Conservation (phyloP, 257 asterid species). For the Penstemon barbatus region DNA sequence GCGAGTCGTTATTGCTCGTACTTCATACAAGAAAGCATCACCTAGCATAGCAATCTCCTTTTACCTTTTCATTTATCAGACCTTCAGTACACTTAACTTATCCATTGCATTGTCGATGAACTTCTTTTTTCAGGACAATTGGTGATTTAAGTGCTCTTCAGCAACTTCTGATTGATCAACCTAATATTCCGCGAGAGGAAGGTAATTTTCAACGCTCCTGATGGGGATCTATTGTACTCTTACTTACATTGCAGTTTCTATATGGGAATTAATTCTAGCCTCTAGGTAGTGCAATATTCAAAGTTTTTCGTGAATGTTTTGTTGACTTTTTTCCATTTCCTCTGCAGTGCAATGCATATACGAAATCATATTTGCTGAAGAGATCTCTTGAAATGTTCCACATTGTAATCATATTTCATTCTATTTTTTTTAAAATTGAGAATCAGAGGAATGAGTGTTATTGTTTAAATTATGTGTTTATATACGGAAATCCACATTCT, state of each 20-base stretch:
- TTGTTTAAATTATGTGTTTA: too few species aligned
- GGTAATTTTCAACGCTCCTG: constrained; percentile 34
- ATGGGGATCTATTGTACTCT: background rate
- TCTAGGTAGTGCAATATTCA: background rate
- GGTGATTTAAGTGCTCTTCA: constrained; percentile 62
- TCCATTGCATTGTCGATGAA: background rate
- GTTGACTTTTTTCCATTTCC: background rate
- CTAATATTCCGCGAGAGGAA: constrained; percentile 77
- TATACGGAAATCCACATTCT: too few species aligned
- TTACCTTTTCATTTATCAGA: background rate
- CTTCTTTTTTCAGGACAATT: constrained; percentile 43
- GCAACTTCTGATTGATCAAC: constrained; percentile 77
- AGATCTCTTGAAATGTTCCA: constrained; percentile 40
- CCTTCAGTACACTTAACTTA: background rate
- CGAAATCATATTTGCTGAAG: constrained; percentile 70
- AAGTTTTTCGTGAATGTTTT: background rate
- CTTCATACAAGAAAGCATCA: too few species aligned
- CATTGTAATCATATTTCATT: background rate
- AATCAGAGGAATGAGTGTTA: too few species aligned
- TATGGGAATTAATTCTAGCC: background rate
- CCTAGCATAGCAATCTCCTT: too few species aligned
- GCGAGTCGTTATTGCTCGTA: too few species aligned
- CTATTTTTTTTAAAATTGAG: background rate
- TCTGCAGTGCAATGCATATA: constrained; percentile 58
- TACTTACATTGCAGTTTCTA: background rate